Evolutionary conservation across 768 basidiomycete genomes (phyloP).

Genomic region (Mycena venus): DNA sequence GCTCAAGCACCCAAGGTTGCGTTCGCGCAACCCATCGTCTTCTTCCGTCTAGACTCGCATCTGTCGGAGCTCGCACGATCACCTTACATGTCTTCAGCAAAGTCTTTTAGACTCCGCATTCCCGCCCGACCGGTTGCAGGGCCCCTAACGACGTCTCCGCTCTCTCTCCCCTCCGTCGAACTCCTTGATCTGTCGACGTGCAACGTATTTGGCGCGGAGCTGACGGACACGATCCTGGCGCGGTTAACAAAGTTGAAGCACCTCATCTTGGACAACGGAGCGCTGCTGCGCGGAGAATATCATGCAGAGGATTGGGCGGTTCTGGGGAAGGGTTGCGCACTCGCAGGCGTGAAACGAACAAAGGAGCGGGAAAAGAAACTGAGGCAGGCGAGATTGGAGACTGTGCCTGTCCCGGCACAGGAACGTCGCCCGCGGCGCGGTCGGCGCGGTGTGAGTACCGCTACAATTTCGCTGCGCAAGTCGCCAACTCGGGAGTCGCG

Average conservation of each 20-base stretch:
- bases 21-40: slow-evolving; percentile 92
- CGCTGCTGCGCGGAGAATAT: slow-evolving; percentile 65
- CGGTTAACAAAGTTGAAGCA: slow-evolving; percentile 68
- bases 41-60: slow-evolving; percentile 76
- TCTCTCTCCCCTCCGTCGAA: slow-evolving; percentile 61
- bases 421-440: slow-evolving; percentile 52
- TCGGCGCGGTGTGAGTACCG: slow-evolving; percentile 73
- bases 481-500: slow-evolving; percentile 36
- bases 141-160: slow-evolving; percentile 45
- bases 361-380: slow-evolving; percentile 77
- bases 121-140: slow-evolving; percentile 73
- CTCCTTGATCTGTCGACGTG: slow-evolving; percentile 86
- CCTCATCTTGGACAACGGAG: slow-evolving; percentile 80
- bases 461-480: slow-evolving; percentile 72
- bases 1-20: slow-evolving; percentile 46
- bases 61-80: slow-evolving; percentile 59
- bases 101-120: slow-evolving; percentile 76
- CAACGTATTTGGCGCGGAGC: slow-evolving; percentile 63
- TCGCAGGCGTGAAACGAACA: slow-evolving; percentile 71
- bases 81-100: slow-evolving; percentile 64
- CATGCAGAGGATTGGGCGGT: slow-evolving; percentile 70
- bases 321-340: slow-evolving; percentile 72
- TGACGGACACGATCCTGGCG: slow-evolving; percentile 64
- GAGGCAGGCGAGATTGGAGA: slow-evolving; percentile 62
- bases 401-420: slow-evolving; percentile 28